Evolutionary conservation across 352 stramenopile genomes (phyloP).

Genomic region (Phytophthora pini): DNA sequence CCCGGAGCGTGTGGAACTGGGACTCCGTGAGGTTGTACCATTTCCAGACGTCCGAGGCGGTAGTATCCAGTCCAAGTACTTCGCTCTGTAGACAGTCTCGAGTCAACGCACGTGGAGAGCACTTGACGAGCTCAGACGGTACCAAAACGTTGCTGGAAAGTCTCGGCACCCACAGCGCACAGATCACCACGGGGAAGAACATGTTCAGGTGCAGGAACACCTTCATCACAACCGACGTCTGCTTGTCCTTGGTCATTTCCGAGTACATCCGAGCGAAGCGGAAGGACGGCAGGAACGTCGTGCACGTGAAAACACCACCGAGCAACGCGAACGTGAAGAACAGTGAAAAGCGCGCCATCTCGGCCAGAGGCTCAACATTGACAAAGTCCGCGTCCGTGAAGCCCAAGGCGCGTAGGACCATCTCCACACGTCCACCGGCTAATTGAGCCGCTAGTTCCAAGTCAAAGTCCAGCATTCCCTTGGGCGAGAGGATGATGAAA

Average conservation of each 20-base stretch:
- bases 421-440: conserved; percentile 45
- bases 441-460: conserved; percentile 55
- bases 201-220: conserved; percentile 77
- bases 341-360: conserved; percentile 31
- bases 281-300: conserved; percentile 74
- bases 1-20: conserved; percentile 58
- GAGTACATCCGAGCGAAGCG: conserved; percentile 83
- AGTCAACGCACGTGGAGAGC: conserved; percentile 43
- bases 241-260: conserved; percentile 64
- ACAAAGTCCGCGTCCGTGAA: conserved; percentile 68
- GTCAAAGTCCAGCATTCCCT: conserved; percentile 71
- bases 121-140: conserved; percentile 54
- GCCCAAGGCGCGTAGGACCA: conserved; percentile 63
- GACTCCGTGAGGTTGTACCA: conserved; percentile 60
- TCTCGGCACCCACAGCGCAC: conserved; percentile 61
- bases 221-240: conserved; percentile 40
- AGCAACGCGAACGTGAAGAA: conserved; percentile 49
- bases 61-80: conserved; percentile 25
- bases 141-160: conserved; percentile 59
- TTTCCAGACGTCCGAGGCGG: conserved; percentile 28
- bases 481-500: conserved; percentile 70
- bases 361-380: conserved; percentile 44
- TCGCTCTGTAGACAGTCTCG: conserved; percentile 64
- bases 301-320: conserved; percentile 65
- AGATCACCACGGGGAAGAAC: conserved; percentile 63